Evolutionary conservation across 495 filamentous ascomycete species (phyloP).

Genomic region (Choiromyces venosus): DNA sequence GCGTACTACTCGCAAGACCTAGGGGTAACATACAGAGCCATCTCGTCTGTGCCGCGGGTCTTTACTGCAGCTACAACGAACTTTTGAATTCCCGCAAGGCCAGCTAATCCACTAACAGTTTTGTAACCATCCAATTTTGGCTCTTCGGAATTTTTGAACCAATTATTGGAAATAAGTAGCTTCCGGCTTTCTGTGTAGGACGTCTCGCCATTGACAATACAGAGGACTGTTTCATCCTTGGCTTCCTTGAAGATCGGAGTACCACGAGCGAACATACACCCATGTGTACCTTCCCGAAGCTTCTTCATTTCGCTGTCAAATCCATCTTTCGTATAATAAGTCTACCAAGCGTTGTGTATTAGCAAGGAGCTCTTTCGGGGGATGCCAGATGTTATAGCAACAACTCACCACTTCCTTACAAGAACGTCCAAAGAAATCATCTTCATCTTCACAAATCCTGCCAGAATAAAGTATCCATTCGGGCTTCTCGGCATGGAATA

Average conservation of each 20-base stretch:
- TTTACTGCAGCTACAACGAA: conserved; percentile 78
- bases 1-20: not conserved
- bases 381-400: not conserved
- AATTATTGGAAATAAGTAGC: conserved; percentile 72
- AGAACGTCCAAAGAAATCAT: conserved; percentile 51
- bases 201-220: conserved; percentile 66
- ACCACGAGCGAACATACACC: conserved; percentile 78
- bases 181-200: conserved; percentile 60
- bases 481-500: conserved; percentile 74
- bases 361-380: conserved; percentile 9
- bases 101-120: conserved; percentile 67
- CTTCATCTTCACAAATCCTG: conserved; percentile 55
- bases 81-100: conserved; percentile 71
- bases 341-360: conserved; percentile 39
- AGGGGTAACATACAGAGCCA: conserved; percentile 65
- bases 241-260: conserved; percentile 61
- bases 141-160: conserved; percentile 61
- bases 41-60: conserved; percentile 73
- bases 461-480: conserved; percentile 77
- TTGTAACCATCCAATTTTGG: conserved; percentile 66
- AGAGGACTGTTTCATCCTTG: conserved; percentile 64
- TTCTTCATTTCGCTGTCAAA: conserved; percentile 60
- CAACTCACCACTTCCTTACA: conserved; percentile 42
- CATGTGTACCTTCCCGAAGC: conserved; percentile 57
- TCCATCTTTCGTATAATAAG: conserved; percentile 77